Conservation (phyloP, 306 rosid species). For the Inga laurina region DNA sequence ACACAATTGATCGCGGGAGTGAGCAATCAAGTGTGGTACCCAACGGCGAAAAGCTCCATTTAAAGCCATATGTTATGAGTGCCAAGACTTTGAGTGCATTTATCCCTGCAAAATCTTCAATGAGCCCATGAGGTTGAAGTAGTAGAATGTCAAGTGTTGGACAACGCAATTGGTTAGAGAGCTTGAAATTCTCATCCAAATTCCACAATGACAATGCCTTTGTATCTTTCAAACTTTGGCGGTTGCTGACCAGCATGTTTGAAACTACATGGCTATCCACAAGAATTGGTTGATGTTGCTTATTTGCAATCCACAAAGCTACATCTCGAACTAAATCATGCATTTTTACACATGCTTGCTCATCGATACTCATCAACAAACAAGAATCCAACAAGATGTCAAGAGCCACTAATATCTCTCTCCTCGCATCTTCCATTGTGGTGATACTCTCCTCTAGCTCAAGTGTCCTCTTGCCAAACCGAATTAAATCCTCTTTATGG, state of each 20-base stretch:
- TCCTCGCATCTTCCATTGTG: not conserved
- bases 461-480: not conserved
- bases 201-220: not conserved
- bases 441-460: too few relatives aligned
- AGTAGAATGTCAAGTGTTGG: not conserved
- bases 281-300: not conserved
- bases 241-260: too few relatives aligned
- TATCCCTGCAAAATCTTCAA: not conserved
- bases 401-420: not conserved
- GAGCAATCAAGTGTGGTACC: too few relatives aligned
- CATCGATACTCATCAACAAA: not conserved
- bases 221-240: not conserved
- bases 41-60: not conserved
- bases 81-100: not conserved
- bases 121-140: not conserved
- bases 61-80: not conserved
- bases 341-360: not conserved
- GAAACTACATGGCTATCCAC: not conserved
- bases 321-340: slow-evolving; percentile 1
- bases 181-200: not conserved
- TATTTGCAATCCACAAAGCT: slow-evolving; percentile 5
- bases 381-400: not conserved
- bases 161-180: not conserved
- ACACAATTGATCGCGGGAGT: not conserved
- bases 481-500: not conserved